Base-by-base conservation (phyloP, 306 rosid genomes). In the Trichosanthes cucumerina region DNA sequence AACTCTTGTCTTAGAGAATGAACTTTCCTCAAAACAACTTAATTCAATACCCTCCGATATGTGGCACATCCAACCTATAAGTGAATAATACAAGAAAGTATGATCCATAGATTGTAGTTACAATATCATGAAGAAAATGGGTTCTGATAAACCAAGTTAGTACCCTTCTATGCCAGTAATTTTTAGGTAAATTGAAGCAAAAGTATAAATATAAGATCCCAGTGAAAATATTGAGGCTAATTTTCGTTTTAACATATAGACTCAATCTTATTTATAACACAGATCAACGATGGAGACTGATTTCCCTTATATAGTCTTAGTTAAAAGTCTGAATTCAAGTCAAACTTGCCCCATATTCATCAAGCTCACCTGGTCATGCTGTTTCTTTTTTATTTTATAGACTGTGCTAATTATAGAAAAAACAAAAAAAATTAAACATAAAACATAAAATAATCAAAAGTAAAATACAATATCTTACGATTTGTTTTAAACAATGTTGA, bases 401-500 rank as follows among this genome's bases (percentile, higher is more conserved):
- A 44, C 76, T 0, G 56, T 24, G 21, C 38, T 13, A 5, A 4
- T 52, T 44, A 6, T 6, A 1, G 28, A 5, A 28, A 60, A 54
- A n/a, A 39, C 44, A 34, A 38, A 36, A 64, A 18, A 0, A 6
- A 34, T n/a, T 1, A 31, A 38, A 23, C 6, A 39, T 0, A 18
- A n/a, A 1, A n/a, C 41, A 9, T 12, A 44, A 24, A 44, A 28
- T 26, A 81, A 83, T 59, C 70, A 68, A 15, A 59, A 63, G 83
- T 80, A 16, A 26, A 73, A 62, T 65, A 24, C 59, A 79, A 78
- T 26, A 49, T 78, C 98, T 95, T 88, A 95, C 98, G 91, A 71
- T 87, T 95, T 82, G 86, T 88, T 89, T 91, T 92, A 24, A 95
- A 95, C 81, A 92, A 83, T 19, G 98, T 95, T 70, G 98, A 95